Conservation (phyloP, 2,329 filamentous ascomycete species). For the Cordyceps cicadae region DNA sequence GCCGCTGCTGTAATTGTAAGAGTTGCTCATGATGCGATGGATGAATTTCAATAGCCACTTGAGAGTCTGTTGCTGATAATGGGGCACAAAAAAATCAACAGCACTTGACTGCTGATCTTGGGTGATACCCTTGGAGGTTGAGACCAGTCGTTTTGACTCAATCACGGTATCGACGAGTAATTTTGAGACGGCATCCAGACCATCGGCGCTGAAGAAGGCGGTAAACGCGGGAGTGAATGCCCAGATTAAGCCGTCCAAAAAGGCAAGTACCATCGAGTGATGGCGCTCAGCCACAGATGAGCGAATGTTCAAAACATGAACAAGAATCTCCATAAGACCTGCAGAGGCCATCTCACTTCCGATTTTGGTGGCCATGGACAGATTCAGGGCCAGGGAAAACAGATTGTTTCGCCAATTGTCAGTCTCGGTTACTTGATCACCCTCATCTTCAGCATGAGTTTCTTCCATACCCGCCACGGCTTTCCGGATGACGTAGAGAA, state of each 20-base stretch:
- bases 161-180: constrained; percentile 73
- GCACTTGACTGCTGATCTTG: constrained; percentile 63
- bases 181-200: constrained; percentile 84
- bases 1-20: constrained; percentile 56
- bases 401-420: constrained; percentile 88
- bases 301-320: constrained; percentile 78
- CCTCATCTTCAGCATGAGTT: constrained; percentile 43
- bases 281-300: constrained; percentile 75
- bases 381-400: constrained; percentile 76
- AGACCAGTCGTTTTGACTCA: constrained; percentile 57
- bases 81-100: constrained; percentile 90
- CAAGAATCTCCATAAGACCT: constrained; percentile 80
- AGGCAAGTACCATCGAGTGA: constrained; percentile 74
- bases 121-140: constrained; percentile 63
- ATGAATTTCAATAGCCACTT: constrained; percentile 94
- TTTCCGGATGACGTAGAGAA: constrained; percentile 88
- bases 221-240: constrained; percentile 77
- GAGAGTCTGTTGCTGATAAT: constrained; percentile 85
- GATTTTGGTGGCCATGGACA: constrained; percentile 66
- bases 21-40: constrained; percentile 86
- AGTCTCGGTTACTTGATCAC: constrained; percentile 54
- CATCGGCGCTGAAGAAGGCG: constrained; percentile 70
- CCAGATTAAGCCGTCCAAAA: constrained; percentile 83
- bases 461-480: constrained; percentile 72
- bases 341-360: constrained; percentile 80